Conservation (phyloP, 108 stramenopile species). For the Epithemia pelagica region DNA sequence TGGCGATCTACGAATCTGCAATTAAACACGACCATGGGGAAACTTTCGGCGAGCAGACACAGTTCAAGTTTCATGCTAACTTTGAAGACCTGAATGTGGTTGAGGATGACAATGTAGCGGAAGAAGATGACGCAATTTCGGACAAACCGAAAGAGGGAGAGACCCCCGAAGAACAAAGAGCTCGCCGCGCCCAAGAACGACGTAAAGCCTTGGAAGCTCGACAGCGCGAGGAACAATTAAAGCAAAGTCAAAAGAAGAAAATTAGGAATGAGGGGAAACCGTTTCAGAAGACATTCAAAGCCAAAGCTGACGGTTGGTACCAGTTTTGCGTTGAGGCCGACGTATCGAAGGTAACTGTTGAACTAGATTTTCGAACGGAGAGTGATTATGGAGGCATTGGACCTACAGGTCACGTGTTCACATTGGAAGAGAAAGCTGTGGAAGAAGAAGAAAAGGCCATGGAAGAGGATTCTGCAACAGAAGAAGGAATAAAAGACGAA, state of each 20-base stretch:
- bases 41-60: neutral
- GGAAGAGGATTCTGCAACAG: slow-evolving; percentile 49
- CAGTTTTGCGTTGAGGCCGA: slow-evolving; percentile 55
- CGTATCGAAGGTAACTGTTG: slow-evolving; percentile 46
- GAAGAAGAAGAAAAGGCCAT: slow-evolving; percentile 54
- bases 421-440: slow-evolving; percentile 41
- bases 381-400: slow-evolving; percentile 54
- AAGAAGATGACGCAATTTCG: slow-evolving; percentile 25
- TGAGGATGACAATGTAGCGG: slow-evolving; percentile 54
- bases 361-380: slow-evolving; percentile 73
- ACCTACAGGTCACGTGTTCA: slow-evolving; percentile 54
- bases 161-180: slow-evolving; percentile 21
- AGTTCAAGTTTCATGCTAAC: neutral
- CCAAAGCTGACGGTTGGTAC: slow-evolving; percentile 61
- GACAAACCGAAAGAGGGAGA: slow-evolving; percentile 20
- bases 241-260: slow-evolving; percentile 25
- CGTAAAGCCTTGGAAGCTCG: slow-evolving; percentile 26
- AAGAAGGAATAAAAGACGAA: slow-evolving; percentile 66
- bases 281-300: slow-evolving; percentile 36
- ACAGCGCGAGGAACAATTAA: slow-evolving; percentile 23
- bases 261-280: slow-evolving; percentile 55
- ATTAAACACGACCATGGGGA: slow-evolving; percentile 10
- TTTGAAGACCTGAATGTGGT: neutral
- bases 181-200: slow-evolving; percentile 26
- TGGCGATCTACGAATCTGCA: slow-evolving; percentile 17